These are phyloP conservation scores for Gnomoniopsis sp. DNA, from an alignment of 2,329 filamentous ascomycete species.

Conservation along the genomic window DNA sequence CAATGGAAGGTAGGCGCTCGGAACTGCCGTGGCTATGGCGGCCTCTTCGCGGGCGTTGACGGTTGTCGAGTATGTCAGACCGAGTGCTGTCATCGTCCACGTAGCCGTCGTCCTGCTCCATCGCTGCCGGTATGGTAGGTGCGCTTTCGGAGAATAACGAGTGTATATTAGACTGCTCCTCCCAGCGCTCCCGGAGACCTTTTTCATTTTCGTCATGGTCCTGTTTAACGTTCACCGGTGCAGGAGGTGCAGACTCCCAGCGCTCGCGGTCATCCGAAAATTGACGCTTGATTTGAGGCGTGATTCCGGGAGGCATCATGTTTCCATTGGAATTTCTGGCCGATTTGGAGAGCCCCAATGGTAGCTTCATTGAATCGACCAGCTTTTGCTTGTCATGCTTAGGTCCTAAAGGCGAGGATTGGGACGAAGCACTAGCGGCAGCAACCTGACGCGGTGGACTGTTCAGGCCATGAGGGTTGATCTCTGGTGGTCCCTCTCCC, in stretches of 20 bases:
- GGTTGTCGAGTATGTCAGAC: constrained; percentile 16
- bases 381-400: background rate
- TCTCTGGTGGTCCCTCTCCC: constrained; percentile 1
- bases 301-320: background rate
- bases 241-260: constrained; percentile 7
- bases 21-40: constrained; percentile 2
- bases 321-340: background rate
- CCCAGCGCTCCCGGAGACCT: constrained; percentile 15
- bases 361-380: constrained; percentile 15
- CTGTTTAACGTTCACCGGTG: background rate
- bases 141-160: constrained; percentile 17
- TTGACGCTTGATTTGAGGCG: background rate
- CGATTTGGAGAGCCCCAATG: constrained; percentile 1
- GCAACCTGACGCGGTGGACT: constrained; percentile 16
- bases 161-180: constrained; percentile 17
- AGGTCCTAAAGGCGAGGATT: constrained; percentile 3
- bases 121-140: constrained; percentile 4
- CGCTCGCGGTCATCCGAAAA: background rate
- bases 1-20: background rate
- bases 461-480: constrained; percentile 14
- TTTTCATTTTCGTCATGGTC: constrained; percentile 2
- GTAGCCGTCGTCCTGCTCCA: background rate
- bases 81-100: constrained; percentile 3
- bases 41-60: constrained; percentile 13
- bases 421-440: background rate